phyloP scores from a whole-genome alignment of 208 protist genomes.

The Trichomonas gallinae region DNA sequence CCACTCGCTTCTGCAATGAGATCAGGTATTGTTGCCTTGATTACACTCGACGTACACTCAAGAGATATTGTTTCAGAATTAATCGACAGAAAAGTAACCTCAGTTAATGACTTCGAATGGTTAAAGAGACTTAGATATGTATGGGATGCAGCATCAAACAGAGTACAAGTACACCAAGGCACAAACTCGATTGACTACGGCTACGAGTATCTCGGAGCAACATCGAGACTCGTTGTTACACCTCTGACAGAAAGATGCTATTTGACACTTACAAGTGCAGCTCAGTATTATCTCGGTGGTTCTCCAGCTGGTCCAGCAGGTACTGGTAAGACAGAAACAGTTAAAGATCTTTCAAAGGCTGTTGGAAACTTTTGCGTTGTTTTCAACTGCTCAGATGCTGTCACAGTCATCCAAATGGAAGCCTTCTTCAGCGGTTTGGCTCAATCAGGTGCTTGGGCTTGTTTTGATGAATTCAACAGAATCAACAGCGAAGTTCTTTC shows the following conservation, averaged over 20 bases:
- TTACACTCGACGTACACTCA: constrained; percentile 87
- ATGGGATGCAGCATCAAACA: constrained; percentile 44
- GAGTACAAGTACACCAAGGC: constrained; percentile 32
- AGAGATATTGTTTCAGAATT: constrained; percentile 78
- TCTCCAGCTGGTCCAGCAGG: constrained; percentile 54
- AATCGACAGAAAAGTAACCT: constrained; percentile 59
- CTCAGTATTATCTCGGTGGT: constrained; percentile 51
- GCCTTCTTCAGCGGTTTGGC: constrained; percentile 86
- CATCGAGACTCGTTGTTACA: constrained; percentile 50
- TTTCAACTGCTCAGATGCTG: constrained; percentile 56
- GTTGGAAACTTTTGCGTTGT: constrained; percentile 56
- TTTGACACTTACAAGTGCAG: constrained; percentile 55
- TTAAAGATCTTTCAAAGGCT: constrained; percentile 53
- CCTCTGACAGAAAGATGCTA: constrained; percentile 54
- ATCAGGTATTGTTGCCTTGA: constrained; percentile 74
- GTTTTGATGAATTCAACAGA: constrained; percentile 94
- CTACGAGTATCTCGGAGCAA: constrained; percentile 49
- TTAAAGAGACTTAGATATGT: constrained; percentile 41
- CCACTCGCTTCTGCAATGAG: constrained; percentile 67
- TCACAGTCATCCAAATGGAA: constrained; percentile 67
- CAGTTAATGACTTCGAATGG: constrained; percentile 77
- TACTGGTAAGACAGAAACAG: constrained; percentile 58
- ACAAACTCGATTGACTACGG: constrained; percentile 37
- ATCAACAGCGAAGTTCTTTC: constrained; percentile 96
- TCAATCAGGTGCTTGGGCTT: constrained; percentile 88